Base-by-base conservation (phyloP, 2,329 filamentous ascomycete species). In the Thelonectria discophora region DNA sequence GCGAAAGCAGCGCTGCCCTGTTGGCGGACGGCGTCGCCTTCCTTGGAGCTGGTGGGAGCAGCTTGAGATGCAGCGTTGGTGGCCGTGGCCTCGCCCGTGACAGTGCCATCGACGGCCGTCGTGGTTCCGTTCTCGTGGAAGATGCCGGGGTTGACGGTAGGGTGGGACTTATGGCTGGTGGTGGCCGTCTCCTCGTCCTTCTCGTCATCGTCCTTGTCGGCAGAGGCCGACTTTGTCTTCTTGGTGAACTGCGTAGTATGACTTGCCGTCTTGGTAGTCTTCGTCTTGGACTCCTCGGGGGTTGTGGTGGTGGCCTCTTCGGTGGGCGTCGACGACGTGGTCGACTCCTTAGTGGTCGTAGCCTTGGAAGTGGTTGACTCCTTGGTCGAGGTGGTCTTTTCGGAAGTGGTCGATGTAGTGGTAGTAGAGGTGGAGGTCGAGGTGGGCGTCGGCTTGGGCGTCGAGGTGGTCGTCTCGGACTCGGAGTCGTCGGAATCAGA, bases 41-140 rank as follows among this genome's bases (percentile, higher is more conserved):
- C 75, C 64, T 76, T 75, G 49, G 77, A 73, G 17, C 76, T 73
- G 12, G 72, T 72, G 12, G 79, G 69, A 10, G 74, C 65, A 11
- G 73, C 65, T 68, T 73, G 70, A 20, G 74, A 69, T 12, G 70
- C 70, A 13, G 59, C 61, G 52, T 72, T 59, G 45, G 72, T 65
- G 17, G 70, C 61, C 9, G 71, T 66, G 12, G 72, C 65, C 20
- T 63, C 62, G 32, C 58, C 60, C 10, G 58, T 52, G 47, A 55
- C 27, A 32, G 55, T 24, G 12, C 50, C 20, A 20, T 37, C 27
- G 9, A 62, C 66, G 13, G 69, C 49, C 13, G 72, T 69, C 12
- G 70, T 65, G 17, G 77, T 82, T 64, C 71, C 72, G 58, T 84
- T 84, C 76, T 87, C 83, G 58, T 82, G 82, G 79, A 87, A 87